Evolutionary conservation across 2,329 filamentous ascomycete species (phyloP).

Genomic region (Rachicladosporium sp.): DNA sequence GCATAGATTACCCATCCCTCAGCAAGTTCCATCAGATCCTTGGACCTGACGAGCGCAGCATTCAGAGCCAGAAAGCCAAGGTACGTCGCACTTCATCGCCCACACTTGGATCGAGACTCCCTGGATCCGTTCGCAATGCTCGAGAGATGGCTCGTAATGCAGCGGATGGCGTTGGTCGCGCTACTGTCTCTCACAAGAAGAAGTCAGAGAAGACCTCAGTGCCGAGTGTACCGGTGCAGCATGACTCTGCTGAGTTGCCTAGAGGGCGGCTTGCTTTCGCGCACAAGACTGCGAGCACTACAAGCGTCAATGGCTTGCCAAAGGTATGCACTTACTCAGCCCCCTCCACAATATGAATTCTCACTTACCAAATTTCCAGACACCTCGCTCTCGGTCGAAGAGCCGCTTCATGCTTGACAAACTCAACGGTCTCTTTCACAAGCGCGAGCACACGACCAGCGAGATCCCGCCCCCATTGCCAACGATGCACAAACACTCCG

Average conservation of each 20-base stretch:
- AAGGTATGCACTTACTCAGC: too few relatives aligned
- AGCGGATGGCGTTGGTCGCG: background rate
- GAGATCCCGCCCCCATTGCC: conserved; percentile 5
- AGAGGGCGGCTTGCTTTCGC: too few relatives aligned
- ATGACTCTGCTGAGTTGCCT: too few relatives aligned
- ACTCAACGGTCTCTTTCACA: conserved; percentile 18
- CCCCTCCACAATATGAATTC: conserved; percentile 1
- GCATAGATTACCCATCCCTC: conserved; percentile 16
- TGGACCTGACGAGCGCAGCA: conserved; percentile 1
- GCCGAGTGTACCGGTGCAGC: too few relatives aligned
- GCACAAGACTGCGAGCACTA: too few relatives aligned
- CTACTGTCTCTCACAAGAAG: too few relatives aligned
- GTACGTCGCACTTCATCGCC: conserved; percentile 12
- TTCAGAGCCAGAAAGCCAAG: background rate
- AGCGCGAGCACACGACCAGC: conserved; percentile 14
- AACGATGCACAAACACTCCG: conserved; percentile 1
- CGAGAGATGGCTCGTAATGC: conserved; percentile 5
- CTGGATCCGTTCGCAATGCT: conserved; percentile 9
- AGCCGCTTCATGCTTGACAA: conserved; percentile 18
- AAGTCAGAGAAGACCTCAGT: too few relatives aligned
- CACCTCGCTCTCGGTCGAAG: conserved; percentile 15
- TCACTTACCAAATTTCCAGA: conserved; percentile 3
- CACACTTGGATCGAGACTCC: conserved; percentile 10
- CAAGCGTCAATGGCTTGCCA: too few relatives aligned
- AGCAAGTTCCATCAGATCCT: conserved; percentile 2